phyloP scores from a whole-genome alignment of 2,329 filamentous ascomycete species.

The Diaporthe helianthi region DNA sequence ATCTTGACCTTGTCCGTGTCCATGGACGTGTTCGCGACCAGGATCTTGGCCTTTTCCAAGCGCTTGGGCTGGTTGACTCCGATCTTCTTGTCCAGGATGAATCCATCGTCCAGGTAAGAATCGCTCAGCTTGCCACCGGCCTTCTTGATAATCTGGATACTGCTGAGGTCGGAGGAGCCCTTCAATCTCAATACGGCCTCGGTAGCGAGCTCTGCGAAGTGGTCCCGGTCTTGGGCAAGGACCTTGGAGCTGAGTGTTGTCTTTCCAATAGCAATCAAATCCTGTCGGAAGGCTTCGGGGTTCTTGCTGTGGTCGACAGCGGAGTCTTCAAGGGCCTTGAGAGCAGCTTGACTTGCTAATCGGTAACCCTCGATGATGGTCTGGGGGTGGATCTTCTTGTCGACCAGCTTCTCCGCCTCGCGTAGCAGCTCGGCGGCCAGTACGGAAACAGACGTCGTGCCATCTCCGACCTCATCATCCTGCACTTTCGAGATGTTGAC shows the following conservation, averaged over 20 bases:
- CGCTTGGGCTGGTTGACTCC: constrained; percentile 98
- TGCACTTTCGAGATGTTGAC: constrained; percentile 99
- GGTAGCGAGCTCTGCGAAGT: constrained; percentile 88
- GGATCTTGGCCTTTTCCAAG: constrained; percentile 96
- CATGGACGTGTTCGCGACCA: constrained; percentile 98
- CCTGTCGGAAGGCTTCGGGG: constrained; percentile 83
- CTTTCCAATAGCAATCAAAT: constrained; percentile 87
- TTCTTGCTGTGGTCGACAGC: constrained; percentile 91
- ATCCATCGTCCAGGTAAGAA: constrained; percentile 96
- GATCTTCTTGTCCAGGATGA: constrained; percentile 99
- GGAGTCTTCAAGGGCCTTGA: constrained; percentile 81
- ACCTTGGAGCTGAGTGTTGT: constrained; percentile 98
- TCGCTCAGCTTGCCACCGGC: constrained; percentile 96
- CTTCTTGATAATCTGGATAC: constrained; percentile 99
- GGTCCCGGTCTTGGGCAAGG: constrained; percentile 87
- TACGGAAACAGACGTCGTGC: constrained; percentile 97
- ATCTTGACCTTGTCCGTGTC: constrained; percentile 99
- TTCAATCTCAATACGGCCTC: constrained; percentile 91
- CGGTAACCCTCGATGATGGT: constrained; percentile 99
- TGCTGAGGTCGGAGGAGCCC: constrained; percentile 90
- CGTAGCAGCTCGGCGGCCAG: constrained; percentile 92
- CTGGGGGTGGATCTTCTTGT: constrained; percentile 98
- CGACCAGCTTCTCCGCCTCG: constrained; percentile 95
- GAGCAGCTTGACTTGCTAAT: constrained; percentile 90
- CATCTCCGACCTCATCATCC: constrained; percentile 97